phyloP scores from a whole-genome alignment of 306 rosid genomes.

The Vigna nakashimae region DNA sequence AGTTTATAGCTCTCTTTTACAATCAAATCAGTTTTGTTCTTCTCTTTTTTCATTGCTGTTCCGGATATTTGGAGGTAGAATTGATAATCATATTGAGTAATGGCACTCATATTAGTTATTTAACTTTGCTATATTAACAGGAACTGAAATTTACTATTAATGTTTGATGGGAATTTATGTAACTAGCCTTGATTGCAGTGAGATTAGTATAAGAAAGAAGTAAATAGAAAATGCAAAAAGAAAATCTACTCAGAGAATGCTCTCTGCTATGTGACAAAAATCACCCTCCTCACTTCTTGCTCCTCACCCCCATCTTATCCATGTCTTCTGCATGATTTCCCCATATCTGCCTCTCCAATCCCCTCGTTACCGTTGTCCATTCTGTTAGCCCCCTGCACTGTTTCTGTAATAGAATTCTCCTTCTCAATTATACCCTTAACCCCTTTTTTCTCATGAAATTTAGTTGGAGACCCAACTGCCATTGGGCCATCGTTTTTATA shows the following conservation, averaged over 20 bases:
- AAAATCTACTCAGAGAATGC: background rate
- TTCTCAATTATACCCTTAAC: background rate
- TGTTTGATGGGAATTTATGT: background rate
- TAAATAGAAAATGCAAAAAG: background rate
- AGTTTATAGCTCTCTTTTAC: background rate
- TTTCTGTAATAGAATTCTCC: background rate
- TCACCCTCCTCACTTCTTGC: background rate
- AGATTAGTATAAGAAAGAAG: background rate
- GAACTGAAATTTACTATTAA: background rate
- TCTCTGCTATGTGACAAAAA: background rate
- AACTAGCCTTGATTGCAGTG: background rate
- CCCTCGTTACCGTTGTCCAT: background rate
- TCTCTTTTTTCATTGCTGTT: conserved; percentile 7
- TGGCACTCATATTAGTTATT: background rate
- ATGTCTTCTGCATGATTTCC: background rate
- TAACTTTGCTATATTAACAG: conserved; percentile 6
- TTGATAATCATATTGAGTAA: background rate
- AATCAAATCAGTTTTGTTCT: conserved; percentile 13
- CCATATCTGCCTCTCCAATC: background rate
- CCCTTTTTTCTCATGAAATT: background rate
- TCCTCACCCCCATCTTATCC: background rate
- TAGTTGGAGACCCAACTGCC: background rate
- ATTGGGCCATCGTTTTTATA: background rate
- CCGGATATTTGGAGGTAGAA: conserved; percentile 11
- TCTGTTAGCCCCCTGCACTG: background rate